phyloP scores from a whole-genome alignment of 768 basidiomycete genomes.

The Cantharellus anzutake region DNA sequence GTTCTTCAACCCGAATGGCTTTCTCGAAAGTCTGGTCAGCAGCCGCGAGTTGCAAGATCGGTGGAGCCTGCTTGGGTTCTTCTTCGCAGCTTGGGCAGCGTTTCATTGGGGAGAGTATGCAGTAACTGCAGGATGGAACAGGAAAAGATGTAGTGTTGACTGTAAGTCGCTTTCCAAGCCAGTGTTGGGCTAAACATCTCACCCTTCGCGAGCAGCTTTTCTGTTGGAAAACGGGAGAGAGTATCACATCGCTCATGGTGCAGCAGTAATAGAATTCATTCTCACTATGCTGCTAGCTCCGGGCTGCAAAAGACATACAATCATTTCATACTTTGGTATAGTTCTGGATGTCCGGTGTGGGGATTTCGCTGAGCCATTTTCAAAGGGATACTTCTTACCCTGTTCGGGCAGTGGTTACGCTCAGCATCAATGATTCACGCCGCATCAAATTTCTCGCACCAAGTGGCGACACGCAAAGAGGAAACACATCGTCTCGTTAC shows the following conservation, averaged over 20 bases:
- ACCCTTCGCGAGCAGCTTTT: conserved; percentile 40
- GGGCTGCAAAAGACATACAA: conserved; percentile 36
- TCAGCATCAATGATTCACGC: conserved; percentile 96
- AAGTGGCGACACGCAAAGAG: conserved; percentile 57
- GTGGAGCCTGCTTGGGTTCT: conserved; percentile 66
- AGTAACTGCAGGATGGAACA: conserved; percentile 90
- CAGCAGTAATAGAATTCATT: conserved; percentile 67
- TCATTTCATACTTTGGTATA: conserved; percentile 29
- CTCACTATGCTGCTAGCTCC: conserved; percentile 49
- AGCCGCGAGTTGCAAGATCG: conserved; percentile 17
- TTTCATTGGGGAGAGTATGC: conserved; percentile 95
- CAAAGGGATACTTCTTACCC: conserved; percentile 43
- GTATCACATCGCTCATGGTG: conserved; percentile 71
- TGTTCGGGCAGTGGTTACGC: conserved; percentile 58
- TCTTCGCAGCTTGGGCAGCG: conserved; percentile 58
- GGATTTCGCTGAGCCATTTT: background rate
- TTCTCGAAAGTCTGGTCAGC: conserved; percentile 5
- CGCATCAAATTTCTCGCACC: conserved; percentile 81
- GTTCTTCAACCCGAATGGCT: conserved; percentile 25
- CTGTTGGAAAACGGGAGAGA: conserved; percentile 72
- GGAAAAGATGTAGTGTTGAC: conserved; percentile 78
- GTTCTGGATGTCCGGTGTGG: background rate
- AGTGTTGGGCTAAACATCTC: conserved; percentile 1
- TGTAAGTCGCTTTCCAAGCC: conserved; percentile 35
- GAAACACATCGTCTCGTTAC: conserved; percentile 66